A percentile compares a stretch with the other conserved stretches of the same genome.
These are phyloP conservation scores for Urochloa ruziziensis DNA, from an alignment of 176 grass and related monocot genomes.

Conservation along the genomic window DNA sequence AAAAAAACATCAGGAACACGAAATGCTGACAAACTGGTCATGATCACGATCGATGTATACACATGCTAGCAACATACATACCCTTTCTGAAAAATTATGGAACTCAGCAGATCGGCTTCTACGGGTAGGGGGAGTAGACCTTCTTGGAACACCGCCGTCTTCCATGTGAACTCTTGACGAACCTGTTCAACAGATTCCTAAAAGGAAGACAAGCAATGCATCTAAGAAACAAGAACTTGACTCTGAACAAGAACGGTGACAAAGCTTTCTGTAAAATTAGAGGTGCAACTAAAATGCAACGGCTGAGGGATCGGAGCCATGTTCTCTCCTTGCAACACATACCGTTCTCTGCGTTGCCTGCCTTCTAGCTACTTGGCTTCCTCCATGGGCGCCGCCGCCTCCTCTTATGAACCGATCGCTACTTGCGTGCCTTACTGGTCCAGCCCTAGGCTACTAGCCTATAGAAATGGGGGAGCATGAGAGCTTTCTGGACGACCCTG, in stretches of 20 bases:
- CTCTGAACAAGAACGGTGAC: not conserved
- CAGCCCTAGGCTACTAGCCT: slow-evolving; percentile 25
- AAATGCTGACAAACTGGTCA: not conserved
- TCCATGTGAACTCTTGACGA: slow-evolving; percentile 35
- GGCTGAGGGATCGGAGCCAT: not conserved
- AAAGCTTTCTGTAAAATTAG: not conserved
- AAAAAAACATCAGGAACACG: not conserved
- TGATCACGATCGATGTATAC: not conserved
- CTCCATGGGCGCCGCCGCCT: not conserved
- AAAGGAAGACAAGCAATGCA: not conserved
- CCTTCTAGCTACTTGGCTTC: slow-evolving; percentile 10
- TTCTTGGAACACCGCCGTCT: slow-evolving; percentile 24
- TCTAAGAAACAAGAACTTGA: not conserved
- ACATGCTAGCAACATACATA: not conserved
- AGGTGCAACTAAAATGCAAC: not conserved
- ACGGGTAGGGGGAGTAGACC: slow-evolving; percentile 33
- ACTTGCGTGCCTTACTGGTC: slow-evolving; percentile 27
- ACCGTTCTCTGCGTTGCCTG: slow-evolving; percentile 1
- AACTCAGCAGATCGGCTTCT: slow-evolving; percentile 68
- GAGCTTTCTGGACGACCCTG: slow-evolving; percentile 20
- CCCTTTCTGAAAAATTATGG: slow-evolving; percentile 82
- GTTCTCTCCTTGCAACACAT: not conserved
- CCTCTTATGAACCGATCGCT: slow-evolving; percentile 30
- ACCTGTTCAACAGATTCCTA: slow-evolving; percentile 19
- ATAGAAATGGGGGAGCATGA: slow-evolving; percentile 32